Evolutionary conservation across 352 stramenopile genomes (phyloP), one percentile per base, ranked within the genome.

Genomic region (Bremia lactucae): DNA sequence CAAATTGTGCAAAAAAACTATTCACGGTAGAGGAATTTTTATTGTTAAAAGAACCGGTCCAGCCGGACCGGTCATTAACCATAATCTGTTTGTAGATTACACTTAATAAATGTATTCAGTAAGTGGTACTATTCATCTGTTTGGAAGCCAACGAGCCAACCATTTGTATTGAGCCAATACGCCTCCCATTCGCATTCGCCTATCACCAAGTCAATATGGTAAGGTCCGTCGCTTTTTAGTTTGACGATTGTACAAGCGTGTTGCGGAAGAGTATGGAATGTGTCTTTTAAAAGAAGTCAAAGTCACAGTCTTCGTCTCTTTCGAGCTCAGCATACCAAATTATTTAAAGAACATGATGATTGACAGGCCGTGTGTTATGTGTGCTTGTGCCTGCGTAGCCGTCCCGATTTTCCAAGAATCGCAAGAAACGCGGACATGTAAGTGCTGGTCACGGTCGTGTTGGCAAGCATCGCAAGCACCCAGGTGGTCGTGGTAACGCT

Each of bases 341-440:
- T 29, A 29, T 13, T 43, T 48, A n/a, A 10, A 14, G 46, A 49
- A 40, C 33, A 41, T 53, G 59, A 43, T 31, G 42, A 62, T 52
- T 65, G 52, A 68, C 59, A 68, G 59, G 59, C 55, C 59, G 59
- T 69, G 59, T 65, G 55, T 69, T 69, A 65, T 55, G 42, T 74
- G 38, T 65, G 61, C 40, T 67, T 58, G 59, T 65, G 62, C 54
- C 62, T 68, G 58, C 57, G 31, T 47, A 90, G 78, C 78, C 78
- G 63, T 84, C 74, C 65, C 78, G 78, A 66, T 87, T 87, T 71
- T 87, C 74, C 59, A 98, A 99, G 84, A 97, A 98, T 89, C 87
- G 97, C 67, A 99, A 99, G 79, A 99, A 99, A 94, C 87, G 97
- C 79, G 96, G 97, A 66, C 96, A 99, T 81, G 96, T 99, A 42